phyloP scores from a whole-genome alignment of 2,329 filamentous ascomycete species.

The Colletotrichum sp. region DNA sequence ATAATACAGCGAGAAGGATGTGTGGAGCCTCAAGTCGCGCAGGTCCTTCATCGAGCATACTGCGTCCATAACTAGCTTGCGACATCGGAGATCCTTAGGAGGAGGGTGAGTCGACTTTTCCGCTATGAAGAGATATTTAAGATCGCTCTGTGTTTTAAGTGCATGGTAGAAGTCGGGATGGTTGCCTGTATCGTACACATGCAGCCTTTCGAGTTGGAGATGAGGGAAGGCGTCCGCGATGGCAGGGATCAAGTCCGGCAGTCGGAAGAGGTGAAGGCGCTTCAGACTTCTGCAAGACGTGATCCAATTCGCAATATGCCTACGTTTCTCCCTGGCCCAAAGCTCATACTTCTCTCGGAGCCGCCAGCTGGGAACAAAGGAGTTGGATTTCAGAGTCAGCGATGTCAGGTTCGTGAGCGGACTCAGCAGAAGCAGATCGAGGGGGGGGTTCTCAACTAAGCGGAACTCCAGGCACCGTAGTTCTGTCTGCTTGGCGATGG shows the following conservation, averaged over 20 bases:
- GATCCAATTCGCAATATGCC: not conserved
- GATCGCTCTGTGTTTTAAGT: not conserved
- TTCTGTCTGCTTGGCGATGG: not conserved
- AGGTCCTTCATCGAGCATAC: constrained; percentile 2
- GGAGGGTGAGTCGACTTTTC: not conserved
- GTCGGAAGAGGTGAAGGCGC: not conserved
- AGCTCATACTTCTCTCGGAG: not conserved
- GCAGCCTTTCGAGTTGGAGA: not conserved
- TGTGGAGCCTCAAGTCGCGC: constrained; percentile 4
- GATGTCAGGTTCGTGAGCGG: not conserved
- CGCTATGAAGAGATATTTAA: not conserved
- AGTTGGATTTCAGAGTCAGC: not conserved
- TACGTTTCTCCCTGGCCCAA: not conserved
- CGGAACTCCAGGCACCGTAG: not conserved
- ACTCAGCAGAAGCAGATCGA: not conserved
- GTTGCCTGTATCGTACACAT: not conserved
- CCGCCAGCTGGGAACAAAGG: rapidly evolving
- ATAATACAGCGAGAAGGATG: not conserved
- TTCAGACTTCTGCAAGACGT: not conserved
- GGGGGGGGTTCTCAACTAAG: not conserved
- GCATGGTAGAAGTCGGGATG: not conserved
- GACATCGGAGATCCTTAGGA: not conserved
- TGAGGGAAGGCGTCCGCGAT: not conserved
- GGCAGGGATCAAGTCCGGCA: not conserved
- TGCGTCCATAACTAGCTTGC: not conserved